Conservation (phyloP, 2,329 filamentous ascomycete genomes). For the Fonsecaea erecta region DNA sequence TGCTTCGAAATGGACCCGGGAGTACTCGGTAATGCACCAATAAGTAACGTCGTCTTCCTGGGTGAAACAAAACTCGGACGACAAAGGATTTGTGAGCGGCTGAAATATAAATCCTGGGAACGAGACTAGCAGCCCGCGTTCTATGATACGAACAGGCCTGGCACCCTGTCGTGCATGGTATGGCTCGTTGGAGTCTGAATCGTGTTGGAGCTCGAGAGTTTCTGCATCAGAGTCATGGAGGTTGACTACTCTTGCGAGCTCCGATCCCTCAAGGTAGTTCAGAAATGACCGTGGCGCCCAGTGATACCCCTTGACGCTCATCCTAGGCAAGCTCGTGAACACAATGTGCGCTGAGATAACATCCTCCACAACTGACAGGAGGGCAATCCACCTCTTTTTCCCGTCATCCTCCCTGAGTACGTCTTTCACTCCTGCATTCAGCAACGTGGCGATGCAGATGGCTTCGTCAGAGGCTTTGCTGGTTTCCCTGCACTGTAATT, state of each 20-base stretch:
- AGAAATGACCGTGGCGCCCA: background rate
- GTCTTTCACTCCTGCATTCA: background rate
- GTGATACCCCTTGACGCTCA: background rate
- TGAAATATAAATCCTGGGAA: background rate
- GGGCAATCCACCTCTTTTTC: background rate
- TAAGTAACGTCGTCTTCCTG: background rate
- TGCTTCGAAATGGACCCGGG: background rate
- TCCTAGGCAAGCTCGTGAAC: background rate
- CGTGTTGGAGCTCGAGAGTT: background rate
- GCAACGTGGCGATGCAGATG: background rate
- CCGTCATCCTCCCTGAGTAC: background rate
- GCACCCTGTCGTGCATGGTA: background rate
- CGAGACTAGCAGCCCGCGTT: background rate
- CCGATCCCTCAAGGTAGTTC: background rate
- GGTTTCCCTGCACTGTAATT: background rate
- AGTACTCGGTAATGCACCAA: background rate
- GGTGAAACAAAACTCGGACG: background rate
- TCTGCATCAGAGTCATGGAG: background rate
- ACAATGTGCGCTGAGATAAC: background rate
- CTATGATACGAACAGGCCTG: background rate
- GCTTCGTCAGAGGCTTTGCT: constrained; percentile 1
- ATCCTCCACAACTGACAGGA: background rate
- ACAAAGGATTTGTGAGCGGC: background rate
- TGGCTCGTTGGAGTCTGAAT: background rate
- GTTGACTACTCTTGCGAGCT: background rate